These are phyloP conservation scores for Fusarium aywerte DNA, from an alignment of 2,329 filamentous ascomycete species.

Conservation along the genomic window DNA sequence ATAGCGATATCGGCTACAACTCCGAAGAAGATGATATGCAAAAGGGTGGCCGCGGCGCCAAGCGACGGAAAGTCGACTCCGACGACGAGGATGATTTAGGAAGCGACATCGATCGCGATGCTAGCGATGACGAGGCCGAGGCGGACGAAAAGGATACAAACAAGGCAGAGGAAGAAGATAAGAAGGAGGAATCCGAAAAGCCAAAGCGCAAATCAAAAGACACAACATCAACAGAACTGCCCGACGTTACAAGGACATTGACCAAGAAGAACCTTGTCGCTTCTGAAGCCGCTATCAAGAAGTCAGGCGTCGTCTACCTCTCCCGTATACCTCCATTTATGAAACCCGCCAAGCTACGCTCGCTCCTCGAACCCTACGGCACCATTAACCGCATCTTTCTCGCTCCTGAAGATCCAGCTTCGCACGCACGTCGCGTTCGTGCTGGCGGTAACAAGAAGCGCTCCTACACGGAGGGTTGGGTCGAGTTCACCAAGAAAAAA, in stretches of 20 bases:
- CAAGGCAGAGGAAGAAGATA: constrained; percentile 40
- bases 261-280: constrained; percentile 75
- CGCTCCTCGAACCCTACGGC: constrained; percentile 79
- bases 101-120: constrained; percentile 53
- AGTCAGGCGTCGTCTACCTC: constrained; percentile 84
- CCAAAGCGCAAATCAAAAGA: constrained; percentile 43
- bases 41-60: constrained; percentile 71
- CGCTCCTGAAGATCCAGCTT: constrained; percentile 76
- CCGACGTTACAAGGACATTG: constrained; percentile 64
- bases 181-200: constrained; percentile 32
- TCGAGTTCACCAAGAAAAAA: constrained; percentile 80
- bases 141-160: constrained; percentile 45
- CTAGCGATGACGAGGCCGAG: constrained; percentile 50
- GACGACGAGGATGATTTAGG: constrained; percentile 50
- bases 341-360: constrained; percentile 82
- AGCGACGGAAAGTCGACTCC: constrained; percentile 69
- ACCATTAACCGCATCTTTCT: constrained; percentile 82
- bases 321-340: constrained; percentile 89
- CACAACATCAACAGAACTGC: constrained; percentile 52
- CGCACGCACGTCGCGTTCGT: constrained; percentile 73
- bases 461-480: constrained; percentile 86
- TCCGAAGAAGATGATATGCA: constrained; percentile 75
- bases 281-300: constrained; percentile 72
- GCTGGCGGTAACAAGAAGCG: constrained; percentile 85
- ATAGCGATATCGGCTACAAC: constrained; percentile 69